A percentile compares a stretch with the other conserved stretches of the same genome.
Conservation (phyloP, 2,329 filamentous ascomycete genomes). For the Cercospora zeina region DNA sequence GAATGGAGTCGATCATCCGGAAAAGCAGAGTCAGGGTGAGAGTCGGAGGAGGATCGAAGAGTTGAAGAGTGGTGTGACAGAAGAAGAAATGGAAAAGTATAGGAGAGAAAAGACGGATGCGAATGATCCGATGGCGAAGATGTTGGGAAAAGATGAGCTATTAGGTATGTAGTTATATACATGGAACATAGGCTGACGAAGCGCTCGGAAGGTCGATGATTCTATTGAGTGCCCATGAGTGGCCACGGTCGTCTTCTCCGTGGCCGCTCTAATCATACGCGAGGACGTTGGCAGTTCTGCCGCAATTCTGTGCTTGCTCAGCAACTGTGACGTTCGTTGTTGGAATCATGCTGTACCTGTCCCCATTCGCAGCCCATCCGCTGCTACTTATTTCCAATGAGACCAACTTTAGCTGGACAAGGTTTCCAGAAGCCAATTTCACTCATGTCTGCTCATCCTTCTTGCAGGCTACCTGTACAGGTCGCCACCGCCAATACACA, state of each 20-base stretch:
- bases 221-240: neutral
- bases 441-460: too few species aligned
- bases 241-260: too few species aligned
- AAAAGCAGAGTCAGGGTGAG: conserved; percentile 46
- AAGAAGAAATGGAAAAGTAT: conserved; percentile 85
- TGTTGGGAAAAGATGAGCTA: conserved; percentile 72
- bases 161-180: conserved; percentile 40
- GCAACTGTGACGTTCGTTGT: too few species aligned
- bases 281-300: too few species aligned
- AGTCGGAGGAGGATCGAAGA: conserved; percentile 75
- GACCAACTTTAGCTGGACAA: too few species aligned
- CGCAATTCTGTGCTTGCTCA: too few species aligned
- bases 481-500: neutral
- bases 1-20: conserved; percentile 46
- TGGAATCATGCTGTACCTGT: too few species aligned
- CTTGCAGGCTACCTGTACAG: neutral
- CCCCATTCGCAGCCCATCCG: too few species aligned
- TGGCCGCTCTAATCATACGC: too few species aligned
- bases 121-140: conserved; percentile 83
- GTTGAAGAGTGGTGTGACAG: conserved; percentile 73
- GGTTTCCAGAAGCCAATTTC: too few species aligned
- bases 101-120: conserved; percentile 70
- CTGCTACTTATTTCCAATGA: too few species aligned
- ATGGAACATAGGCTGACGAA: conserved; percentile 11
- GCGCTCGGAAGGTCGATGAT: conserved; percentile 18